Base-by-base conservation (phyloP, 768 basidiomycete species). In the Kwoniella sp. region DNA sequence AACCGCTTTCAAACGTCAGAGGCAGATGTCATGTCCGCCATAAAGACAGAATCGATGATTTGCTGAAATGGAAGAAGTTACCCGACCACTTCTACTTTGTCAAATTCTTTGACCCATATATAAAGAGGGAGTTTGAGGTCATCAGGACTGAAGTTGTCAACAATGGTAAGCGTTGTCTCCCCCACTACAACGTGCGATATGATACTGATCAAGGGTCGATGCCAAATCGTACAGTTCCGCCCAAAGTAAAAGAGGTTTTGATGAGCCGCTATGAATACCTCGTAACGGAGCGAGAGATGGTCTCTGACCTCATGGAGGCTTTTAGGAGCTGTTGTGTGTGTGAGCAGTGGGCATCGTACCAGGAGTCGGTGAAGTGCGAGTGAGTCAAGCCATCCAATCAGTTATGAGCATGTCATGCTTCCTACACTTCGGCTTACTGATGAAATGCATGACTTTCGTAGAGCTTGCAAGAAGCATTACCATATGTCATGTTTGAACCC, bases 51-150 rank as follows among this genome's bases (percentile, higher is more conserved):
- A 93, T 95, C 72, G 88, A 90, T 53, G 91, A 97, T 82, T 83
- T 96, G 37, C 86, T 90, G 75, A 88, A 88, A 6, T 97, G 92
- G 92, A 97, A 93, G 83, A 91, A 90, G 80, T 85, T 88, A 48
- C 89, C 90, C 1, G 95, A 99, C 81, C 86, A 91, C 68, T 99
- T 99, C 84, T 96, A 94, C 83, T 99, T 93, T 84, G 88, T 88
- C 73, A 88, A 90, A 73, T 84, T 97, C 27, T 99, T 95, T 78
- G 95, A 98, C 83, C 92, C 93, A 56, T 97, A 95, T 81, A 91
- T 97, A 82, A 93, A 95, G 83, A 90, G 91, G 80, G 94, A 97
- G 81, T 97, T 95, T 80, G 96, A 98, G 79, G 90, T 97, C 71
- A 88, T 99, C 57, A 88, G 89, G 64, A 86, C 91, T 29, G 85